Base-by-base conservation (phyloP, 2,329 filamentous ascomycete species). In the Penicillium vulpinum region DNA sequence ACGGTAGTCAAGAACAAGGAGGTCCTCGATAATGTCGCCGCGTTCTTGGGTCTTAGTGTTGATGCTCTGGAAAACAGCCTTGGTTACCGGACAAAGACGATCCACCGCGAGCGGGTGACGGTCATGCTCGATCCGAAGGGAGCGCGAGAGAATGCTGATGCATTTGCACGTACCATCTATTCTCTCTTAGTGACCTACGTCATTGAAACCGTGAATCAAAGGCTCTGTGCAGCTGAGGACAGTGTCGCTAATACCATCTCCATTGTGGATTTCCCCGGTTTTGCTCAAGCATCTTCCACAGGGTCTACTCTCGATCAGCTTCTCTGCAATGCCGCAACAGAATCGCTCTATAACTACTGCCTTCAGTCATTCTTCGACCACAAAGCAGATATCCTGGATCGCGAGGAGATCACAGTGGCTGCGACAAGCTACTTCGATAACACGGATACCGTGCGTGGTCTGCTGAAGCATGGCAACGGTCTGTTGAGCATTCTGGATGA, bases 351-450 rank as follows among this genome's bases (percentile, higher is more conserved):
- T 79, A 94, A 97, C 71, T 87, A 96, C 67, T 92, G 92, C 33
- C 81, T 97, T 24, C 92, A 96, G 71, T 95, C 90, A 74, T 97
- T 99, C 77, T 99, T 97, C 73, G 92, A 97, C 70, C 88, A 88
- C 64, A 95, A 94, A 74, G 92, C 92, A 0, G 93, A 97, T 61
- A 85, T 96, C 77, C 82, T 99, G 22, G 94, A 99, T 70, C 92
- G 88, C 1, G 94, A 99, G 73, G 94, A 99, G 72, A 91, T 99
- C 35, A 86, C 83, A 31, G 91, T 99, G 3, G 85, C 92, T 2
- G 88, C 92, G 0, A 97, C 93, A 0, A 96, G 91, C 77, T 99
- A 97, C 75, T 99, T 97, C 67, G 94, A 99, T 75, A 99, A 97
- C 74, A 92, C 90, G 0, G 94, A 97, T 73, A 92, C 93, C 10